phyloP scores from a whole-genome alignment of 2,329 filamentous ascomycete genomes.

The Fusarium burgessii region DNA sequence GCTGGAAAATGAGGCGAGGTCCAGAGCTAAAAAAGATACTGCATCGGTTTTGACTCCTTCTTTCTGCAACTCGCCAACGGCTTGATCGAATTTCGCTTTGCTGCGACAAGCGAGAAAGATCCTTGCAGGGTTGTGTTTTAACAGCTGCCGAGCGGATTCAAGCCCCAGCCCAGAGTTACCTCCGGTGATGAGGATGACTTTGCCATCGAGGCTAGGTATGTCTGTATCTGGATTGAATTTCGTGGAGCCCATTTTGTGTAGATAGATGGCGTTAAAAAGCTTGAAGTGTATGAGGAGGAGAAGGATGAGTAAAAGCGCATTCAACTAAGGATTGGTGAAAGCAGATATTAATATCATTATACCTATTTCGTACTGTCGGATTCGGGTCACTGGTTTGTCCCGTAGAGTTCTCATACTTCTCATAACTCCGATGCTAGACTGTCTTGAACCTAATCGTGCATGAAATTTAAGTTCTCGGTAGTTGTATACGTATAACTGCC shows the following conservation, averaged over 20 bases:
- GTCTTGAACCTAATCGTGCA: no score
- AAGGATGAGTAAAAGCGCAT: no score
- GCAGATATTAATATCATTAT: no score
- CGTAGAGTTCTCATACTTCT: rapidly evolving
- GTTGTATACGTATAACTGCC: no score
- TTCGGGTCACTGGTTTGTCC: neutral
- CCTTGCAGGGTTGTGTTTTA: conserved; percentile 4
- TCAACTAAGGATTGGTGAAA: no score
- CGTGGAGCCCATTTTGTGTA: neutral
- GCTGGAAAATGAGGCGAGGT: neutral
- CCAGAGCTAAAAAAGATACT: neutral
- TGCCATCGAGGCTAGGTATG: conserved; percentile 5
- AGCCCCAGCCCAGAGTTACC: conserved; percentile 5
- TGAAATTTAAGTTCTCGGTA: neutral
- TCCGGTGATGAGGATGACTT: conserved; percentile 9
- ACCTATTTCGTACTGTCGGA: neutral
- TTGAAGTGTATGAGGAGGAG: no score
- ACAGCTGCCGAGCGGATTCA: neutral
- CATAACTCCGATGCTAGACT: neutral
- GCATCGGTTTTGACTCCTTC: neutral
- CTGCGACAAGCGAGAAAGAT: conserved; percentile 12
- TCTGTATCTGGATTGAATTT: conserved; percentile 1
- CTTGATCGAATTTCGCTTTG: conserved; percentile 11
- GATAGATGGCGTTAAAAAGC: no score
- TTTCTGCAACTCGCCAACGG: neutral